phyloP scores from a whole-genome alignment of 2,329 filamentous ascomycete species.

The Xylariaceae sp. region DNA sequence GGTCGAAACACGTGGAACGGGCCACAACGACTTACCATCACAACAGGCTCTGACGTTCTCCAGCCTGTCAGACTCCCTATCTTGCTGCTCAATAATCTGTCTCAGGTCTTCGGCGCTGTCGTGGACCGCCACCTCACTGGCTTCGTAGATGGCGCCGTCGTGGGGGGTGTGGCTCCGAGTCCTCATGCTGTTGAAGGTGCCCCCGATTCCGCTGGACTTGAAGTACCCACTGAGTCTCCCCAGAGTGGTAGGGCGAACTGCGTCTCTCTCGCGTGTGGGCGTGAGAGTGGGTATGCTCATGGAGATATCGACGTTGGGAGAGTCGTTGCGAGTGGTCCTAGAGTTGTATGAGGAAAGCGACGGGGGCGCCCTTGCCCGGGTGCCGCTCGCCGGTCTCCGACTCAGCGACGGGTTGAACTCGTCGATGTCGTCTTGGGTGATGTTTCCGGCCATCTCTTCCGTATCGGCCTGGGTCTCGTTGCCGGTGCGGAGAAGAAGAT shows the following conservation, averaged over 20 bases:
- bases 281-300: constrained; percentile 51
- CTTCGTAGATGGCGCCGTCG: constrained; percentile 48
- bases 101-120: constrained; percentile 80
- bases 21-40: constrained; percentile 67
- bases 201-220: constrained; percentile 38
- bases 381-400: constrained; percentile 32
- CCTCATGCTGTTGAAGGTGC: constrained; percentile 46
- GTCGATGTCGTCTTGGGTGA: constrained; percentile 55
- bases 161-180: constrained; percentile 41
- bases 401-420: constrained; percentile 73
- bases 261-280: constrained; percentile 35
- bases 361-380: constrained; percentile 45
- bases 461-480: constrained; percentile 55
- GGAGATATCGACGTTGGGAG: constrained; percentile 44
- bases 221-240: constrained; percentile 55
- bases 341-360: constrained; percentile 80
- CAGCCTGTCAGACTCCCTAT: constrained; percentile 68
- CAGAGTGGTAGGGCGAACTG: constrained; percentile 38
- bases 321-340: constrained; percentile 58
- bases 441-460: constrained; percentile 49
- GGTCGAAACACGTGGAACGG: not conserved
- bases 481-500: constrained; percentile 73
- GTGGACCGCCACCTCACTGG: constrained; percentile 56
- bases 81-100: constrained; percentile 69
- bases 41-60: constrained; percentile 97